Evolutionary conservation across 1,284 basidiomycete genomes (phyloP).

Genomic region (Porogramme epimiltina): DNA sequence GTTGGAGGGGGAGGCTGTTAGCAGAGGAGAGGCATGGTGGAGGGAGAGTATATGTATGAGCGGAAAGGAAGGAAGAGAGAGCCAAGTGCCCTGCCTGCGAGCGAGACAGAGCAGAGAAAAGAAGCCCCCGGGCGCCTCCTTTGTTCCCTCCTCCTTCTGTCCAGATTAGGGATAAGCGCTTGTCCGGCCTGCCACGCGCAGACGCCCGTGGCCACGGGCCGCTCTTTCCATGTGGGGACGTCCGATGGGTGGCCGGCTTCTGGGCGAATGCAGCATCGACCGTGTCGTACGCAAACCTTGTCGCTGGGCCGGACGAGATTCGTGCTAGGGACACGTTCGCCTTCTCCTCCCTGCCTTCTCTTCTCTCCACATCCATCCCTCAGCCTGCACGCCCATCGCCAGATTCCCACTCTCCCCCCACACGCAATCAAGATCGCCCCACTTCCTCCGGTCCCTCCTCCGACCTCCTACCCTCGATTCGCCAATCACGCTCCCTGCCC

Average conservation of each 20-base stretch:
- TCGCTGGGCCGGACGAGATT: no score
- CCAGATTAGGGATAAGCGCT: constrained; percentile 4
- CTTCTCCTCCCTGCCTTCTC: neutral
- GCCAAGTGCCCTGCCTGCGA: no score
- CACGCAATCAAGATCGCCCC: neutral
- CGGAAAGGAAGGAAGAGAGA: neutral
- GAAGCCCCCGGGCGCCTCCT: constrained; percentile 11
- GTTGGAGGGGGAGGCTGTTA: constrained; percentile 1
- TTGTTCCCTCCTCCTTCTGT: constrained; percentile 9
- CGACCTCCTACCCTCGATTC: constrained; percentile 2
- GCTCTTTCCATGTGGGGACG: neutral
- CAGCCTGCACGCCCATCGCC: neutral
- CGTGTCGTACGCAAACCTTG: neutral
- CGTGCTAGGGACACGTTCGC: no score
- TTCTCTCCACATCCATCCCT: neutral
- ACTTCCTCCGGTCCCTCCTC: constrained; percentile 2
- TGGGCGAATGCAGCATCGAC: neutral
- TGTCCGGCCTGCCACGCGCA: constrained; percentile 6
- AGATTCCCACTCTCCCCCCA: neutral
- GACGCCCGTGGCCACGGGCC: constrained; percentile 2
- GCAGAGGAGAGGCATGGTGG: constrained; percentile 13
- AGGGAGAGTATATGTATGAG: constrained; percentile 5
- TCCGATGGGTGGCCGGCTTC: constrained; percentile 1
- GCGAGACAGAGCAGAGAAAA: constrained; percentile 8
- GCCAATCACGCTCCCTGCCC: neutral